Conservation (phyloP, 257 asterid species). For the Paraleonurus japonicus region DNA sequence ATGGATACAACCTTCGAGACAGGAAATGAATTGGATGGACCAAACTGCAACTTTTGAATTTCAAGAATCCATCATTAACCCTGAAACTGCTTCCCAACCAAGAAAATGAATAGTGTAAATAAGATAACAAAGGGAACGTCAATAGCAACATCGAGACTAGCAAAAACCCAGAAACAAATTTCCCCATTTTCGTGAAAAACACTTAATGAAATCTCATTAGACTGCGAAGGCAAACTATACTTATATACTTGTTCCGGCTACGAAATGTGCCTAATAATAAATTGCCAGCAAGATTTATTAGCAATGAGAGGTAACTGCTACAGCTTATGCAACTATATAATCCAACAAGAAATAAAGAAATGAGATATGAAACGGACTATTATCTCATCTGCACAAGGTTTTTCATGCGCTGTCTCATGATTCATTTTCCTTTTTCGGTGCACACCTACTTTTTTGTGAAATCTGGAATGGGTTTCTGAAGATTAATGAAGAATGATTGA, state of each 20-base stretch:
- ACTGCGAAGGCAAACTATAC: not conserved
- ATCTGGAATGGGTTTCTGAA: not conserved
- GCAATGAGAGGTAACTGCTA: slow-evolving; percentile 14
- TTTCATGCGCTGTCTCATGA: not conserved
- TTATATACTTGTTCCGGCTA: not conserved
- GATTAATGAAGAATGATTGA: not conserved
- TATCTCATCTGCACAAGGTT: not conserved
- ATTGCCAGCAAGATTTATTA: not conserved
- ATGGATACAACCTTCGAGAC: slow-evolving; percentile 23
- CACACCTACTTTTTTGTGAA: not conserved
- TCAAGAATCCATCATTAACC: slow-evolving; percentile 31
- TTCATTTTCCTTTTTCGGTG: not conserved
- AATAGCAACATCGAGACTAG: slow-evolving; percentile 27
- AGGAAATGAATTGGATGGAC: slow-evolving; percentile 30
- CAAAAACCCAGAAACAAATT: slow-evolving; percentile 31
- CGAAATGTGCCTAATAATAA: not conserved
- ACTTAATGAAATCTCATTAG: not conserved
- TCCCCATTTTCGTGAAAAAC: slow-evolving; percentile 31
- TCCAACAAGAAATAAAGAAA: not conserved
- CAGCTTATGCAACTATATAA: not conserved
- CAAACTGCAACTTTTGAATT: slow-evolving; percentile 24
- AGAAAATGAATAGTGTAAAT: slow-evolving; percentile 21
- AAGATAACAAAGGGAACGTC: slow-evolving; percentile 19
- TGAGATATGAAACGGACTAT: not conserved
- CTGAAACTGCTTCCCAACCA: slow-evolving; percentile 26